Conservation (phyloP, 2,329 filamentous ascomycete species). For the Elsinoe arachidis region DNA sequence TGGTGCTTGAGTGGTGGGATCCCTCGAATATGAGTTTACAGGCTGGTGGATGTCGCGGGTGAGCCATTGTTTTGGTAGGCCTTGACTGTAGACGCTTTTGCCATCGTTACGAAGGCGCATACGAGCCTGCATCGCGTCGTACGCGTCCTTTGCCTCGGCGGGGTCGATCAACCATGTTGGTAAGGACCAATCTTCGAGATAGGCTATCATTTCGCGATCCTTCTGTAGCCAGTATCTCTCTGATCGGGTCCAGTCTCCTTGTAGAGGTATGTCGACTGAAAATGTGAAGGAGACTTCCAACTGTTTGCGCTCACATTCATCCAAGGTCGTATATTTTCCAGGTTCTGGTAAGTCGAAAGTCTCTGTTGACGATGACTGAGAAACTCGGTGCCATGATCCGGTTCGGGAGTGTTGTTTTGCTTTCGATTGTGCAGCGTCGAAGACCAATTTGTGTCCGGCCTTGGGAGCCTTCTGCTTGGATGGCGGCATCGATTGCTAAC, state of each 20-base stretch:
- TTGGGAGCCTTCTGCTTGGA: not conserved
- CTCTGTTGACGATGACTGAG: not conserved
- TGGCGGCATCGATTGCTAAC: too few relatives aligned
- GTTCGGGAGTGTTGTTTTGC: not conserved
- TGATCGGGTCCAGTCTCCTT: not conserved
- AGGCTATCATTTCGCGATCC: slow-evolving; percentile 11
- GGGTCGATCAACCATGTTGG: slow-evolving; percentile 6
- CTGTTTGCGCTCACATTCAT: slow-evolving; percentile 4
- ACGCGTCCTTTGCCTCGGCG: not conserved
- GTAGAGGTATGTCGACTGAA: not conserved
- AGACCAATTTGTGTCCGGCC: not conserved
- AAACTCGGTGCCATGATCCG: not conserved
- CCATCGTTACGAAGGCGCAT: slow-evolving; percentile 4
- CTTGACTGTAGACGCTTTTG: slow-evolving; percentile 6
- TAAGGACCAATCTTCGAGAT: slow-evolving; percentile 4
- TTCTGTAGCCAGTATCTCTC: slow-evolving; percentile 10
- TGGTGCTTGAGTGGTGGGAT: not conserved
- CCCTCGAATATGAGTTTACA: not conserved
- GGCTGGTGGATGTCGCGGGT: not conserved
- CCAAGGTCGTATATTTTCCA: not conserved
- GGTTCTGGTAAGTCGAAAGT: not conserved
- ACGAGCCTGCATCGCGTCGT: not conserved
- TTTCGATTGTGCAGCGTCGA: too few relatives aligned
- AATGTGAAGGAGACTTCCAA: slow-evolving; percentile 12
- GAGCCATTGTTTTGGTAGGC: slow-evolving; percentile 3